Conservation (phyloP, 768 basidiomycete species). For the Boletus reticulatus region DNA sequence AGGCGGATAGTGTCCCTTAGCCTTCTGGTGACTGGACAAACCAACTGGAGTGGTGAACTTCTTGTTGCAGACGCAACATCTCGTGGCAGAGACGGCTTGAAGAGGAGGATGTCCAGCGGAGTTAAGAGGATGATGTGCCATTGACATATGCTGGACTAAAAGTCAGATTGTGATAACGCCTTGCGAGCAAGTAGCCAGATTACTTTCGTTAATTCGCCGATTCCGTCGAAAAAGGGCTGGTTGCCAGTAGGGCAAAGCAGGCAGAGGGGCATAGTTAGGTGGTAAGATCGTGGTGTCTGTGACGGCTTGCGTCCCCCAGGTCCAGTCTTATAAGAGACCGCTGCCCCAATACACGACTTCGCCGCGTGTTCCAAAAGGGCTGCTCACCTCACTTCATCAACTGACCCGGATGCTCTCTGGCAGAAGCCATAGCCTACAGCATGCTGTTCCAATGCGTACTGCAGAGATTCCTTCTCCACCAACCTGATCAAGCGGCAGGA, state of each 20-base stretch:
- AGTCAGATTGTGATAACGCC: conserved; percentile 3
- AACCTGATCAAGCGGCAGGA: background rate
- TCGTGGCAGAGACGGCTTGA: conserved; percentile 8
- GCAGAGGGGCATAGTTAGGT: conserved; percentile 22
- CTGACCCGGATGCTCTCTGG: conserved; percentile 22
- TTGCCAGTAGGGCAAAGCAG: conserved; percentile 21
- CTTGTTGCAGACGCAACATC: conserved; percentile 27
- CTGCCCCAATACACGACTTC: conserved; percentile 32
- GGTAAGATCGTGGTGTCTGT: conserved; percentile 16
- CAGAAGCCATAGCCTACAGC: conserved; percentile 21
- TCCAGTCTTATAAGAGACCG: conserved; percentile 29
- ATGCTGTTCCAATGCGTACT: conserved; percentile 25
- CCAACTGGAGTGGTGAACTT: conserved; percentile 18
- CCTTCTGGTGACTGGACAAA: conserved; percentile 21
- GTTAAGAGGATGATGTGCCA: conserved; percentile 13
- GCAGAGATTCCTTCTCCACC: conserved; percentile 8
- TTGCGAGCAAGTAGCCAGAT: background rate
- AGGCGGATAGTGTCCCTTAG: conserved; percentile 20
- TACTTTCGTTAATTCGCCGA: conserved; percentile 18
- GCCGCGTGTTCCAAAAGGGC: conserved; percentile 29
- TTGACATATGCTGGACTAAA: conserved; percentile 22
- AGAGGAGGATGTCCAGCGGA: background rate
- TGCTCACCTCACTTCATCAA: conserved; percentile 26
- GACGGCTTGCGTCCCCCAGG: conserved; percentile 11
- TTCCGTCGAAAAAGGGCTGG: conserved; percentile 23